Percentiles rank a stretch among this genome's conserved stretches.
phyloP scores from a whole-genome alignment of 2,329 filamentous ascomycete species.

The Colletotrichum tanaceti region DNA sequence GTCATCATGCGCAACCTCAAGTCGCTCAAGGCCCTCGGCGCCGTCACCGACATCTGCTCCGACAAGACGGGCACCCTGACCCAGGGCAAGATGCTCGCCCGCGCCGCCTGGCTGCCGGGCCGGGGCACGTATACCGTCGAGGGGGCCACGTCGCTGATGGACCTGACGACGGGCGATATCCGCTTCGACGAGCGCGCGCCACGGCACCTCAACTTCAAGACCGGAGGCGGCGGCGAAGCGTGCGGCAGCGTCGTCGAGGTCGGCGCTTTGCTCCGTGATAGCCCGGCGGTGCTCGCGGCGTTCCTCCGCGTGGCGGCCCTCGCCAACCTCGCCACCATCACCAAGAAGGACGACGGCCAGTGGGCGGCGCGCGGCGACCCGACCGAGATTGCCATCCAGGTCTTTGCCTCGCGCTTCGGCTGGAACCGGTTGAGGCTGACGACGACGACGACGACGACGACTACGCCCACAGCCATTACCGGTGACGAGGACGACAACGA shows the following conservation, averaged over 20 bases:
- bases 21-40: slow-evolving; percentile 69
- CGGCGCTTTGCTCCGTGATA: slow-evolving; percentile 52
- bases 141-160: slow-evolving; percentile 64
- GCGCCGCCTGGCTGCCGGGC: slow-evolving; percentile 68
- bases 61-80: slow-evolving; percentile 71
- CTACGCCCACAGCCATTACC: too few species aligned
- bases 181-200: slow-evolving; percentile 48
- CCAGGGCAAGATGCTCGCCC: slow-evolving; percentile 73
- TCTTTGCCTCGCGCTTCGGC: slow-evolving; percentile 75
- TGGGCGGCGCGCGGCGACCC: slow-evolving; percentile 74
- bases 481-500: too few species aligned
- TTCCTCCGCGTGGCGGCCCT: slow-evolving; percentile 71
- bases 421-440: slow-evolving; percentile 66
- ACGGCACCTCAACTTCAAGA: slow-evolving; percentile 29
- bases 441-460: too few species aligned
- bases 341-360: slow-evolving; percentile 50
- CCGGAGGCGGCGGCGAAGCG: slow-evolving; percentile 41
- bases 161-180: slow-evolving; percentile 65
- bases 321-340: slow-evolving; percentile 64
- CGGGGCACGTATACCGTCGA: slow-evolving; percentile 69
- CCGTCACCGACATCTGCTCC: slow-evolving; percentile 57
- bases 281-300: slow-evolving; percentile 59
- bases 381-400: slow-evolving; percentile 79
- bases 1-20: slow-evolving; percentile 65
- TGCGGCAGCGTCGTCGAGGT: slow-evolving; percentile 45